Conservation (phyloP, 306 rosid species). For the Herpetospermum pedunculosum region DNA sequence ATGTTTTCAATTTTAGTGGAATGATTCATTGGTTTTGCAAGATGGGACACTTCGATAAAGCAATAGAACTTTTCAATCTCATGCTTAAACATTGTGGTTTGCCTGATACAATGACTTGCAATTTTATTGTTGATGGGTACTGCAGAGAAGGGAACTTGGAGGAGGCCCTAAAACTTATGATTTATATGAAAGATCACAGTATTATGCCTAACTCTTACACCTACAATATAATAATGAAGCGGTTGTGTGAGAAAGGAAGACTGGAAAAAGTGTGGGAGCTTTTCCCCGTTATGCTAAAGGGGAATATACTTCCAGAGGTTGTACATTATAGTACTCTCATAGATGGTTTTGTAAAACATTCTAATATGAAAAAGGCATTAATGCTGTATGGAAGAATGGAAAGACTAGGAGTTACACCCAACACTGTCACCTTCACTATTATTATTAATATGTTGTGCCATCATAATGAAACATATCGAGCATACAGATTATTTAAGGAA, state of each 20-base stretch:
- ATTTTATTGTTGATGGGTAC: constrained; percentile 33
- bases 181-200: constrained; percentile 31
- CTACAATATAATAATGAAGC: constrained; percentile 31
- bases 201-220: constrained; percentile 35
- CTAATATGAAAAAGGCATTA: constrained; percentile 23
- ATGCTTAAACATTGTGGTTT: constrained; percentile 27
- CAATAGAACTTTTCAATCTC: constrained; percentile 22
- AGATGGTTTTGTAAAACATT: constrained; percentile 40
- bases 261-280: constrained; percentile 39
- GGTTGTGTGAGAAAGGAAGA: constrained; percentile 34
- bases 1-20: constrained; percentile 18
- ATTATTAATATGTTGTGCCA: constrained; percentile 29
- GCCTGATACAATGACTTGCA: constrained; percentile 39
- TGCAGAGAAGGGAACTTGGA: constrained; percentile 30
- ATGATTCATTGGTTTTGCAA: constrained; percentile 36
- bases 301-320: constrained; percentile 37
- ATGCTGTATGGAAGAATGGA: constrained; percentile 33
- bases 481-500: constrained; percentile 24
- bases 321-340: constrained; percentile 41
- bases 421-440: constrained; percentile 30
- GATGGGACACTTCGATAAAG: constrained; percentile 24
- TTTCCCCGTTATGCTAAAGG: constrained; percentile 54
- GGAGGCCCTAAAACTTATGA: constrained; percentile 37
- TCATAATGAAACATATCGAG: constrained; percentile 20
- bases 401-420: constrained; percentile 30